Conservation (phyloP, 2,329 filamentous ascomycete species). For the Bipolaris oryzae region DNA sequence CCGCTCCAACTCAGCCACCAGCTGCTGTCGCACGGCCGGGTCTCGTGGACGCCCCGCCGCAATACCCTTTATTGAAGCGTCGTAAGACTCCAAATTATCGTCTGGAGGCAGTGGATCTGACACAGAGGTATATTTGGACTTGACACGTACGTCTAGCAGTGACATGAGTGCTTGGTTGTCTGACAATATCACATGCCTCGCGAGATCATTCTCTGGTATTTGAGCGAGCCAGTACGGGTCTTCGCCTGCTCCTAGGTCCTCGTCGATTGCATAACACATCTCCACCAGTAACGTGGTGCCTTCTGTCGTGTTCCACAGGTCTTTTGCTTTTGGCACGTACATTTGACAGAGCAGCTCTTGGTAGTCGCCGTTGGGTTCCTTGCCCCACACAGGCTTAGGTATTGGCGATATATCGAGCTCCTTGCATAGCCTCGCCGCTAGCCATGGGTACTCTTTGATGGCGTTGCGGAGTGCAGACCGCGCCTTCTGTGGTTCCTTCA, state of each 20-base stretch:
- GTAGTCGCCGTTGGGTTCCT: constrained; percentile 67
- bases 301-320: constrained; percentile 83
- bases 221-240: constrained; percentile 41
- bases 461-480: constrained; percentile 68
- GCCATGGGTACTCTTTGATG: constrained; percentile 79
- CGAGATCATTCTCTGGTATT: constrained; percentile 57
- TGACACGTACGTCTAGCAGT: constrained; percentile 69
- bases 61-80: constrained; percentile 5
- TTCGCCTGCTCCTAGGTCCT: constrained; percentile 31
- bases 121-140: constrained; percentile 62
- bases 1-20: constrained; percentile 34
- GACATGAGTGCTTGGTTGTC: constrained; percentile 74
- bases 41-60: constrained; percentile 5
- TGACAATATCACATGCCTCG: constrained; percentile 78
- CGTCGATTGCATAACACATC: constrained; percentile 61
- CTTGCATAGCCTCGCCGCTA: constrained; percentile 80
- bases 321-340: constrained; percentile 77
- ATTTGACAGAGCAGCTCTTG: constrained; percentile 75
- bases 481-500: constrained; percentile 69
- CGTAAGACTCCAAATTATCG: constrained; percentile 46
- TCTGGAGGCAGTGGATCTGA: constrained; percentile 83
- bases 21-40: constrained; percentile 18
- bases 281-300: constrained; percentile 71
- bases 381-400: constrained; percentile 83
- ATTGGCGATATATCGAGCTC: constrained; percentile 76